Evolutionary conservation across 176 grass and related monocot genomes (phyloP).

Genomic region (Hordeum marinum): DNA sequence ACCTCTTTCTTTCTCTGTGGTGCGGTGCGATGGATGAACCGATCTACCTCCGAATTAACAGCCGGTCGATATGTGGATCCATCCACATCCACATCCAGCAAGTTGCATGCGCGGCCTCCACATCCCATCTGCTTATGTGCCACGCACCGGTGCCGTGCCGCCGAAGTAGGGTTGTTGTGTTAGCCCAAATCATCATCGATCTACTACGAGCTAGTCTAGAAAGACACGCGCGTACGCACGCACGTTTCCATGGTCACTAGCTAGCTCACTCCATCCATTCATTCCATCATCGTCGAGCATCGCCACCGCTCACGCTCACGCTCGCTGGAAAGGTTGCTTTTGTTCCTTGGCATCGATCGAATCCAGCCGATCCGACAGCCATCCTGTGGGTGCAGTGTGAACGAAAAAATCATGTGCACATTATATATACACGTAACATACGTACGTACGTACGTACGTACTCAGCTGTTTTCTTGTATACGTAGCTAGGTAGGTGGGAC

Average conservation of each 20-base stretch:
- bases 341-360: neutral
- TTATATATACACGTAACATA: too few relatives aligned
- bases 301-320: too few relatives aligned
- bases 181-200: neutral
- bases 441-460: too few relatives aligned
- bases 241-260: too few relatives aligned
- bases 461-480: too few relatives aligned
- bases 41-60: too few relatives aligned
- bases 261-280: neutral
- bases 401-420: too few relatives aligned
- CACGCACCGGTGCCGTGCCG: conserved; percentile 2
- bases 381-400: neutral
- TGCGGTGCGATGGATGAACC: neutral
- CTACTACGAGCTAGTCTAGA: neutral
- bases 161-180: neutral
- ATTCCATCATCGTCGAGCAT: neutral
- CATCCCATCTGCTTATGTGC: neutral
- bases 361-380: too few relatives aligned
- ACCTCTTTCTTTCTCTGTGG: too few relatives aligned
- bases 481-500: too few relatives aligned
- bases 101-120: neutral
- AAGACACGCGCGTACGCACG: too few relatives aligned
- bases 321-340: neutral
- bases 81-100: neutral
- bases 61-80: too few relatives aligned